Percentiles rank a stretch among this genome's conserved stretches.
These are phyloP conservation scores for Trichophyton schoenleinii DNA, from an alignment of 2,329 filamentous ascomycete genomes.

Conservation along the genomic window DNA sequence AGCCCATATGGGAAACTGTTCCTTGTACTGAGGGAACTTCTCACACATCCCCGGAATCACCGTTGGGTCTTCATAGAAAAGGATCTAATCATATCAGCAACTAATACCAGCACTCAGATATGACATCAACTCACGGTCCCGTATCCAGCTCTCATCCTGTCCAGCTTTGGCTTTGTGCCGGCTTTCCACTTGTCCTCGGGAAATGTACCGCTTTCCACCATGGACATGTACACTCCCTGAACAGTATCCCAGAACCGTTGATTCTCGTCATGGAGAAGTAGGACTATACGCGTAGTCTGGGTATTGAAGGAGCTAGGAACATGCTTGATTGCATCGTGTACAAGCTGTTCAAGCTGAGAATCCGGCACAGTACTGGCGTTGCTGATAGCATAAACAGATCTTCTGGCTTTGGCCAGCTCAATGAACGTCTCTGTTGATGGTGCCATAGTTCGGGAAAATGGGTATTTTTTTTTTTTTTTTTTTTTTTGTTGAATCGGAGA, in stretches of 20 bases:
- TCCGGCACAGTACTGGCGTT: constrained; percentile 25
- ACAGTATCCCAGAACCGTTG: constrained; percentile 75
- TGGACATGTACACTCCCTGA: constrained; percentile 47
- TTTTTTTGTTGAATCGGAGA: background rate
- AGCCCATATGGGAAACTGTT: constrained; percentile 67
- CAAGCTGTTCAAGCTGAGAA: constrained; percentile 26
- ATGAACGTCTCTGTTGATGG: constrained; percentile 9
- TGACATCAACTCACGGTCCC: constrained; percentile 51
- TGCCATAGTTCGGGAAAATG: background rate
- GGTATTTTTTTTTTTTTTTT: background rate
- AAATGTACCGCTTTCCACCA: constrained; percentile 46
- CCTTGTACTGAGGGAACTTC: constrained; percentile 60
- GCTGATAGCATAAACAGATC: constrained; percentile 27
- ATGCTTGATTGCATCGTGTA: constrained; percentile 46
- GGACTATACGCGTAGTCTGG: constrained; percentile 64
- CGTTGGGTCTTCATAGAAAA: constrained; percentile 74
- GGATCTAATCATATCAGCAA: constrained; percentile 33
- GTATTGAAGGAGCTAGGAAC: constrained; percentile 79
- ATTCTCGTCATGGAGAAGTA: constrained; percentile 72
- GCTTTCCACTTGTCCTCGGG: constrained; percentile 45
- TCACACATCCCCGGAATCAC: constrained; percentile 54
- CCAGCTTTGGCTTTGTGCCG: constrained; percentile 34
- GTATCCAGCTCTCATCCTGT: constrained; percentile 56
- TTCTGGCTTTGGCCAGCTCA: constrained; percentile 23
- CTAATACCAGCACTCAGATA: background rate